A percentile compares a stretch with the other conserved stretches of the same genome.
Evolutionary conservation across 2,329 filamentous ascomycete species (phyloP).

Genomic region (Colletotrichum paranaense): DNA sequence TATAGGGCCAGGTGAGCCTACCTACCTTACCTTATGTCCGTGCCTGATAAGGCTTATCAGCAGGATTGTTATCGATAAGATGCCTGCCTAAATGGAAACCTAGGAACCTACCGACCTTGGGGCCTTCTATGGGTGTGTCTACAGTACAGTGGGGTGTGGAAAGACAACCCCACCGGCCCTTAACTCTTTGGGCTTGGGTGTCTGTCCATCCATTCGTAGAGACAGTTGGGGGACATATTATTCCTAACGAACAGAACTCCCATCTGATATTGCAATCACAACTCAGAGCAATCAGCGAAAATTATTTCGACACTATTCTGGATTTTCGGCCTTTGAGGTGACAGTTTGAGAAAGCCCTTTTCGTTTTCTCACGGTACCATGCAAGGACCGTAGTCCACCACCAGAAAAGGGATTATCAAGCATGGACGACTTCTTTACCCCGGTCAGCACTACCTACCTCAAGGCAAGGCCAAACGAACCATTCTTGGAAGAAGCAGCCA

Average conservation of each 20-base stretch:
- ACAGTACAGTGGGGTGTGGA: slow-evolving; percentile 1
- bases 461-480: slow-evolving; percentile 51
- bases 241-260: not conserved
- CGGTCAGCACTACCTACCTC: slow-evolving; percentile 63
- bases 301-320: not conserved
- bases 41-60: slow-evolving; percentile 16
- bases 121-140: not conserved
- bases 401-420: slow-evolving; percentile 9
- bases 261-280: not conserved
- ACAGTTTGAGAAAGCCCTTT: not conserved
- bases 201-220: not conserved
- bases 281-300: not conserved
- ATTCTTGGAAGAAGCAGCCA: slow-evolving; percentile 50
- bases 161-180: not conserved
- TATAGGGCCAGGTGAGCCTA: not conserved
- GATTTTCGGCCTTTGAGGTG: not conserved
- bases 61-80: not conserved
- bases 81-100: too few species aligned
- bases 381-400: not conserved
- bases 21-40: not conserved
- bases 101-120: not conserved
- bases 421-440: slow-evolving; percentile 69
- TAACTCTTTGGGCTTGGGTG: not conserved
- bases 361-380: not conserved
- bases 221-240: not conserved